Evolutionary conservation across 2,329 filamentous ascomycete species (phyloP), one percentile per base, ranked within the genome.

Genomic region (Zelopaecilomyces penicillatus): DNA sequence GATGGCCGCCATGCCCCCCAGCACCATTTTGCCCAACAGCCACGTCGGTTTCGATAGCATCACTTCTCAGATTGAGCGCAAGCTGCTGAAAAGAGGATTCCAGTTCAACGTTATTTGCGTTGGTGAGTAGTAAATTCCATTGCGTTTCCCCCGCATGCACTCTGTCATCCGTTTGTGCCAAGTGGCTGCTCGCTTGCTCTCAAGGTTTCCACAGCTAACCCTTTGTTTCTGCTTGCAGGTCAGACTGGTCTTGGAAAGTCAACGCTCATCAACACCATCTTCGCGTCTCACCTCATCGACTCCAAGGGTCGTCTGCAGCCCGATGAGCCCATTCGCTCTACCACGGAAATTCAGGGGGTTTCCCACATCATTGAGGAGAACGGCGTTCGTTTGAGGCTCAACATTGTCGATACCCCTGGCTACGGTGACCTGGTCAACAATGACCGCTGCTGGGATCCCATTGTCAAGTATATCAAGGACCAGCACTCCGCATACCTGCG

Each of bases 381-480:
- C 66, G 93, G 93, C 58, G 93, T 98, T 57, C 90, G 93, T 64
- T 83, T 98, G 62, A 82, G 93, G 60, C 78, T 98, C 63, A 98
- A 97, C 80, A 98, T 98, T 63, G 93, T 98, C 62, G 93, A 98
- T 67, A 98, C 93, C 53, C 93, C 93, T 53, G 93, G 93, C 54
- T 98, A 98, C 63, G 93, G 93, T 63, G 93, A 98, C 63, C 82
- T 96, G 64, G 93, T 98, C 70, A 98, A 98, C 81, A 98, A 98
- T 70, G 93, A 98, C 74, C 86, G 93, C 78, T 98, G 93, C 83
- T 98, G 93, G 93, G 93, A 98, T 65, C 93, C 93, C 52, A 98
- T 98, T 67, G 91, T 98, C 78, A 98, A 98, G 78, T 98, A 98
- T 74, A 98, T 98, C 80, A 98, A 98, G 80, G 93, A 98, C 71